phyloP scores from a whole-genome alignment of 2,329 filamentous ascomycete species.

The Talaromyces islandicus region DNA sequence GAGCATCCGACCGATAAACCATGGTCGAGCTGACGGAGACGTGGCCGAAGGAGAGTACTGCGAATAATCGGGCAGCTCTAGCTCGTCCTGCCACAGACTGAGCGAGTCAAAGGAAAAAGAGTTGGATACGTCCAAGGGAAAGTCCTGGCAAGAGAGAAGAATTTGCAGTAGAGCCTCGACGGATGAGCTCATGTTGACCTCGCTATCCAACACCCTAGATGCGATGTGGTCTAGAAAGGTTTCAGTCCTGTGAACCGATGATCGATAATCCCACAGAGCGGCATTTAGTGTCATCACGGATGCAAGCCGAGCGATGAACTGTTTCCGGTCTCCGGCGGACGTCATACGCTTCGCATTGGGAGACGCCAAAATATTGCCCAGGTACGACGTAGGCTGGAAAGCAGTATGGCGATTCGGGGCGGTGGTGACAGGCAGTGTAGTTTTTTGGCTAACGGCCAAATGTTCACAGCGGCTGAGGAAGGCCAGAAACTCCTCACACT shows the following conservation, averaged over 20 bases:
- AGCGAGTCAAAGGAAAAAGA: not conserved
- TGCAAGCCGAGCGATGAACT: slow-evolving; percentile 31
- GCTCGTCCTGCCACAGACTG: not conserved
- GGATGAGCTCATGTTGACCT: slow-evolving; percentile 31
- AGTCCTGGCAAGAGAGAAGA: slow-evolving; percentile 30
- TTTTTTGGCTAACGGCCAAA: slow-evolving; percentile 24
- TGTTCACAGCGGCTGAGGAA: slow-evolving; percentile 34
- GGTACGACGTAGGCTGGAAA: slow-evolving; percentile 24
- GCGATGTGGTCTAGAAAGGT: slow-evolving; percentile 28
- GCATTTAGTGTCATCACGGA: slow-evolving; percentile 33
- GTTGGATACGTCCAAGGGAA: slow-evolving; percentile 8
- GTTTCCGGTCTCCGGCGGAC: slow-evolving; percentile 31
- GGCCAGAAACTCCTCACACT: slow-evolving; percentile 33
- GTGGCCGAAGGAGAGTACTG: slow-evolving; percentile 21
- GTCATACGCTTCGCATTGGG: slow-evolving; percentile 28
- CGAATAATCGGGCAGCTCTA: slow-evolving; percentile 18
- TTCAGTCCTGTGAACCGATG: slow-evolving; percentile 21
- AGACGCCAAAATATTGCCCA: slow-evolving; percentile 27
- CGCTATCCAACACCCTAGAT: slow-evolving; percentile 26
- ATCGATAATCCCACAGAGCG: slow-evolving; percentile 36
- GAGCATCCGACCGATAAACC: slow-evolving; percentile 36
- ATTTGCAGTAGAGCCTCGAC: slow-evolving; percentile 35
- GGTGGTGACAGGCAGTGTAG: slow-evolving; percentile 13
- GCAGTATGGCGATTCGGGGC: slow-evolving; percentile 20
- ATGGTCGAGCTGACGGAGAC: slow-evolving; percentile 28